Percentiles rank a stretch among this genome's conserved stretches.
These are phyloP conservation scores for Capsicum pubescens DNA, from an alignment of 257 asterid species.

Conservation along the genomic window DNA sequence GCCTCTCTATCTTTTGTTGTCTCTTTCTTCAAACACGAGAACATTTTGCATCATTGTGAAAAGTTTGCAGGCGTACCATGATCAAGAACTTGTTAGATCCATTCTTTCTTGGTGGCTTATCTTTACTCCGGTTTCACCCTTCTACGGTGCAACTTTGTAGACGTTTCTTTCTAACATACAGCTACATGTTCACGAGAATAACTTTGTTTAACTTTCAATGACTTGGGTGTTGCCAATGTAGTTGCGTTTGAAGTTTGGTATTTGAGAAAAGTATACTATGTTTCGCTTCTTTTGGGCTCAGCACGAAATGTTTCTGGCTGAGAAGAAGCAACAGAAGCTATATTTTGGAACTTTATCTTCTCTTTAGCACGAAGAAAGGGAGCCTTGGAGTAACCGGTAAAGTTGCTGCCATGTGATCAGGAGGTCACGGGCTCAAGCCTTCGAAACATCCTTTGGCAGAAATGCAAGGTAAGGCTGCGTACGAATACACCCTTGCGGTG, in stretches of 20 bases:
- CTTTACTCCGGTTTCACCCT: neutral
- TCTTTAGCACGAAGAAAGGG: no score
- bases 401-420: no score
- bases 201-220: neutral
- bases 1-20: neutral
- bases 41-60: neutral
- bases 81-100: neutral
- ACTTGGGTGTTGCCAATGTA: neutral
- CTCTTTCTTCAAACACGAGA: neutral
- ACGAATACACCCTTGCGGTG: no score
- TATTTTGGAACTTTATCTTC: no score
- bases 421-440: no score
- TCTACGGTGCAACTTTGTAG: neutral
- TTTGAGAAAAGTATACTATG: neutral
- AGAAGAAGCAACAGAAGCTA: no score
- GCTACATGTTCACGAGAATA: no score
- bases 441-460: no score
- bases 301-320: no score
- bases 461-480: no score
- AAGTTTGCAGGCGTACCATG: conserved; percentile 3
- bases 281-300: neutral
- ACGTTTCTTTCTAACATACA: no score
- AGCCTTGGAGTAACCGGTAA: no score
- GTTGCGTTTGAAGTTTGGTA: neutral
- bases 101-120: neutral